Evolutionary conservation across 257 asterid genomes (phyloP), one percentile per base, ranked within the genome.

Genomic region (Petunia axillaris): DNA sequence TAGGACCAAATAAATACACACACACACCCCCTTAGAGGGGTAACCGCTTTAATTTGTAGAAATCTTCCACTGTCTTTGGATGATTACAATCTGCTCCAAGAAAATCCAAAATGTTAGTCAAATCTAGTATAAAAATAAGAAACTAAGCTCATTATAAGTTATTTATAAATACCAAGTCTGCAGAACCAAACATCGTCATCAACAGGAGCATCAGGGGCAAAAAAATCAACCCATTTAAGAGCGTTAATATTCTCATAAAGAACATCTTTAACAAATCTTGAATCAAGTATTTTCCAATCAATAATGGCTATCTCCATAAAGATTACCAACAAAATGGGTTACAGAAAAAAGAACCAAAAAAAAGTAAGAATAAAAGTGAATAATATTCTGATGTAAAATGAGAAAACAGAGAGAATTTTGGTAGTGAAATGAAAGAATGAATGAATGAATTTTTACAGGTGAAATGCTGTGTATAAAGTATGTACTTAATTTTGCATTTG

Each of bases 151-250:
- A 1, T 59, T 59, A 6, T 3, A 78, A n/a, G 60, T 4, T 11
- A 9, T 36, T 14, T 60, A 38, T 54, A 48, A 50, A 50, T 86
- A 94, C 98, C 85, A 53, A 95, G 91, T 43, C 93, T 89, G 88
- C 98, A 94, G 88, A 94, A 94, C 98, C 98, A 93, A 79, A 97
- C 91, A 35, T 91, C 95, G 57, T 90, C 98, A 48, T 93, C 96
- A 64, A 91, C 82, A 48, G 87, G 80, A 14, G 82, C 87, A 78
- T 84, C 88, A 1, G 89, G 87, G 78, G 85, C 88, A 60, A 87
- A 57, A 78, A 95, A 88, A 85, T 95, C 98, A 14, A 92, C 90
- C 98, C 98, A 95, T 76, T 92, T 92, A 13, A 98, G 98, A 25
- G 98, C 98, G 66, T 89, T 90, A 85, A 95, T 88, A 85, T 88